Evolutionary conservation across 2,329 filamentous ascomycete species (phyloP).

Genomic region (Penicillium sp.): DNA sequence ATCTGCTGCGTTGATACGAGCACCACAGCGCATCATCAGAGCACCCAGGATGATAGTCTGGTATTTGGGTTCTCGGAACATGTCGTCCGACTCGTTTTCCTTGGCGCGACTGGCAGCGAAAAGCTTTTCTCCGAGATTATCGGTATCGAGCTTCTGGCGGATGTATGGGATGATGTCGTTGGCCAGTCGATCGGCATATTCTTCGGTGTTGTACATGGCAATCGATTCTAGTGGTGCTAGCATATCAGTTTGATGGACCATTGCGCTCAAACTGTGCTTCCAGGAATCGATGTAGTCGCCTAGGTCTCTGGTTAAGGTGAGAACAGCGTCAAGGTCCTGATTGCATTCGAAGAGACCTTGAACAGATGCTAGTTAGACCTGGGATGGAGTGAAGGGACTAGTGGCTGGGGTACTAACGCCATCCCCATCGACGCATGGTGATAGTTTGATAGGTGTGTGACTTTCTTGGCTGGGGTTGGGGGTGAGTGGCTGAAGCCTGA

Average conservation of each 20-base stretch:
- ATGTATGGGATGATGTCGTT: not conserved
- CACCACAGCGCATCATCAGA: constrained; percentile 2
- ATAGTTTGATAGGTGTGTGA: not conserved
- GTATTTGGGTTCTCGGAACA: not conserved
- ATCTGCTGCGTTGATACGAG: not conserved
- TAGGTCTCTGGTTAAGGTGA: not conserved
- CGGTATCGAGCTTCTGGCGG: not conserved
- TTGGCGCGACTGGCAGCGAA: not conserved
- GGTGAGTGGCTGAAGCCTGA: not conserved
- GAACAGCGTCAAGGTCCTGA: not conserved
- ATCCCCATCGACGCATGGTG: constrained; percentile 4
- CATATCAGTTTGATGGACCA: not conserved
- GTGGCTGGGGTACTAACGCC: not conserved
- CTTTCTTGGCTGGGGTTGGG: not conserved
- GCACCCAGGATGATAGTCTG: constrained; percentile 3
- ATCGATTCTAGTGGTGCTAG: not conserved
- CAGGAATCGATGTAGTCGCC: not conserved
- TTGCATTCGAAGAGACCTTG: not conserved
- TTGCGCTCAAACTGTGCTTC: not conserved
- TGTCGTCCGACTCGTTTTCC: not conserved
- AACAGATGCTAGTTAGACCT: too few species aligned
- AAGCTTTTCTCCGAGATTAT: not conserved
- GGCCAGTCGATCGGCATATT: not conserved
- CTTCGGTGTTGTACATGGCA: not conserved
- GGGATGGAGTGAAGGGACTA: not conserved